Evolutionary conservation across 805 yeast species (phyloP), one percentile per base, ranked within the genome.

Genomic region (Saccharomycopsis guyanensis): DNA sequence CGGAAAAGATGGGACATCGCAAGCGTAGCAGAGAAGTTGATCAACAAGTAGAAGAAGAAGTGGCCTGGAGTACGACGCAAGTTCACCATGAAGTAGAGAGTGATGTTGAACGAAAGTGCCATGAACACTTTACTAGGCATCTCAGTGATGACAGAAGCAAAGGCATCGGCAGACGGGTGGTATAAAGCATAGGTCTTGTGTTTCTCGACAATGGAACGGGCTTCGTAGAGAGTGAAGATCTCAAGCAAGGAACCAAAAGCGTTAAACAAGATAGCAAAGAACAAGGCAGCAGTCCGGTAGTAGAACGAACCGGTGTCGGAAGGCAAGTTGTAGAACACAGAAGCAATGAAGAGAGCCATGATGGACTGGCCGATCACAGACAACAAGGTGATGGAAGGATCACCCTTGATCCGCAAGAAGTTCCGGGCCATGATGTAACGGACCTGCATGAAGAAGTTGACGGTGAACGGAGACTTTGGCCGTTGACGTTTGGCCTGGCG

Each of bases 231-330:
- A 1, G 76, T 56, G 60, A 75, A 66, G 49, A 80, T 70, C 61
- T 80, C 86, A 56, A 78, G 65, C 49, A 79, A 58, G 15, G 81
- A 77, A 15, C 80, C 66, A 56, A 79, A 75, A 12, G 83, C 78
- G 58, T 78, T 78, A 61, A 77, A 79, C 56, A 79, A 65, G 39
- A 76, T 69, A 19, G 82, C 80, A 59, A 80, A 80, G 64, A 83
- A 84, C 69, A 83, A 66, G 39, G 80, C 72, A 36, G 86, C 77
- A 55, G 79, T 73, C 57, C 87, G 66, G 55, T 64, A 68, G 58
- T 70, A 77, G 53, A 79, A 72, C 2, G 77, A 69, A 0, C 56
- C 61, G 0, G 84, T 72, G 23, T 58, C 59, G 6, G 16, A 35
- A 60, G 57, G 50, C 52, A 76, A 56, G 53, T 78, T 75, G 61